A percentile compares a stretch with the other conserved stretches of the same genome.
phyloP scores from a whole-genome alignment of 2,329 filamentous ascomycete species.

The Penicillium sp. region DNA sequence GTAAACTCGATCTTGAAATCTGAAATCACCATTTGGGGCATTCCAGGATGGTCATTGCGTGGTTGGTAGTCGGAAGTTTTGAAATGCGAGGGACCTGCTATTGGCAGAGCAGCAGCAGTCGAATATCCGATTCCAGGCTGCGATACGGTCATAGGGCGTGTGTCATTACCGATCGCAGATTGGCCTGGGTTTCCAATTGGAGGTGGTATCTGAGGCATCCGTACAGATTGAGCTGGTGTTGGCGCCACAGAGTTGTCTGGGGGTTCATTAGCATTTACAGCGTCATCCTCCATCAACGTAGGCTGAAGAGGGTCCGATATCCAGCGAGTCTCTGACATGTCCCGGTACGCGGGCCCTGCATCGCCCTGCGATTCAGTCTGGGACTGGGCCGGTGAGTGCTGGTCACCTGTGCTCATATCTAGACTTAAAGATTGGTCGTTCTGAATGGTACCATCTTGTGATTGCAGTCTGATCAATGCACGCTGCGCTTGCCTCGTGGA shows the following conservation, averaged over 20 bases:
- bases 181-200: slow-evolving; percentile 25
- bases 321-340: slow-evolving; percentile 35
- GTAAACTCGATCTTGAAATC: slow-evolving; percentile 45
- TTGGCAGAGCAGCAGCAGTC: slow-evolving; percentile 17
- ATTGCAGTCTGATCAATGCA: slow-evolving; percentile 38
- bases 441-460: slow-evolving; percentile 25
- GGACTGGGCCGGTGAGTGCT: slow-evolving; percentile 26
- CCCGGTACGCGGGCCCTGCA: slow-evolving; percentile 24
- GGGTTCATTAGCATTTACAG: slow-evolving; percentile 24
- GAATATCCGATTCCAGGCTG: slow-evolving; percentile 25
- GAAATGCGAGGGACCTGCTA: slow-evolving; percentile 20
- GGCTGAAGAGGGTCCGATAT: slow-evolving; percentile 30
- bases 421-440: slow-evolving; percentile 23
- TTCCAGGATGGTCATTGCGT: slow-evolving; percentile 25
- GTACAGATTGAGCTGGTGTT: slow-evolving; percentile 21
- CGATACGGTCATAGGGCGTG: slow-evolving; percentile 25
- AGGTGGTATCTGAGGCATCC: slow-evolving; percentile 19
- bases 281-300: slow-evolving; percentile 28
- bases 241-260: slow-evolving; percentile 21
- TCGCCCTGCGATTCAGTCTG: slow-evolving; percentile 28
- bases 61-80: slow-evolving; percentile 27
- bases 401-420: slow-evolving; percentile 27
- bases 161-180: slow-evolving; percentile 21
- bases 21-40: slow-evolving; percentile 33
- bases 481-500: slow-evolving; percentile 42